Percentiles rank a stretch among this genome's conserved stretches.
Conservation (phyloP, 2,329 filamentous ascomycete genomes). For the Trichoderma asperellum region DNA sequence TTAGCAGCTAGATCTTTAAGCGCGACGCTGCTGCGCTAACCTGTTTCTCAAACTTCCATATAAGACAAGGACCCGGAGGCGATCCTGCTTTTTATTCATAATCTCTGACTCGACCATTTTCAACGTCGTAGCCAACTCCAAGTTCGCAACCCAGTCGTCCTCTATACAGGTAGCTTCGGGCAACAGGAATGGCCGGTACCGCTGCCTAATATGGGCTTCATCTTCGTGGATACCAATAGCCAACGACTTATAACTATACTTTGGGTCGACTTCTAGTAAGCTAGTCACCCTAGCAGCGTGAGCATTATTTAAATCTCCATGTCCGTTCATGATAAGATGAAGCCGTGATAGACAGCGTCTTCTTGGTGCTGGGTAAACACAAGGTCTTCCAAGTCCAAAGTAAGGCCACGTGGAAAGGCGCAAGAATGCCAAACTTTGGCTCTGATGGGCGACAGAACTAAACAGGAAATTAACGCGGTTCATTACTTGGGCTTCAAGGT, state of each 20-base stretch:
- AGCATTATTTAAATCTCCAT: constrained; percentile 43
- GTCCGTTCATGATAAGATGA: constrained; percentile 32
- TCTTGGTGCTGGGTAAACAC: too few species aligned
- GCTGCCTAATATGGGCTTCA: constrained; percentile 48
- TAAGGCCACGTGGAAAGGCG: too few species aligned
- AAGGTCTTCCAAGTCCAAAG: too few species aligned
- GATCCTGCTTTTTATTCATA: constrained; percentile 40
- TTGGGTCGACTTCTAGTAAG: constrained; percentile 18
- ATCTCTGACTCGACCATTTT: constrained; percentile 46
- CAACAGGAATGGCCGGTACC: constrained; percentile 62
- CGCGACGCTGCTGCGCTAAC: constrained; percentile 28
- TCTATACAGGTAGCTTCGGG: constrained; percentile 36
- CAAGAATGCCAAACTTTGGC: not conserved
- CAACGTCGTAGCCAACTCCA: constrained; percentile 56
- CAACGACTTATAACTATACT: constrained; percentile 42
- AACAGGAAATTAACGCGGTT: not conserved
- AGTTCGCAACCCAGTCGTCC: constrained; percentile 58
- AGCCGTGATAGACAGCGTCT: too few species aligned
- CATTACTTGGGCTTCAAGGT: too few species aligned
- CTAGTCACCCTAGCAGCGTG: constrained; percentile 33
- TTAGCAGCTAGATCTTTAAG: not conserved
- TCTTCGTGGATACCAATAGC: constrained; percentile 53
- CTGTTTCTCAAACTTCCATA: constrained; percentile 61
- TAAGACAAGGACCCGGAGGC: constrained; percentile 61
- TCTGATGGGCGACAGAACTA: not conserved